Conservation (phyloP, 148 eudicot species). For the Silene latifolia region DNA sequence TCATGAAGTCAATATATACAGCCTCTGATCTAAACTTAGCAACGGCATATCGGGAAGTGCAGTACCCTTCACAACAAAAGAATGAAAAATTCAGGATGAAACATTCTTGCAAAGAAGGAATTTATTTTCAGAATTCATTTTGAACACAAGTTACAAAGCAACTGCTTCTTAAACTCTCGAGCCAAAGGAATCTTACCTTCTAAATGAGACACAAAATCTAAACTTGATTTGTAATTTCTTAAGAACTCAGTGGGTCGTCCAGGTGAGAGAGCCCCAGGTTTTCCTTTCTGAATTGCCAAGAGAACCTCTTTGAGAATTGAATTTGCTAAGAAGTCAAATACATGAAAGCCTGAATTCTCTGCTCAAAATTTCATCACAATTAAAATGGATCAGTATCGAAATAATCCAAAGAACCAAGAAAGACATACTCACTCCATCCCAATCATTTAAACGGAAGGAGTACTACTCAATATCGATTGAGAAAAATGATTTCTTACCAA, state of each 20-base stretch:
- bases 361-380: conserved; percentile 34
- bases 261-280: conserved; percentile 95
- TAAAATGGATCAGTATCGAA: conserved; percentile 10
- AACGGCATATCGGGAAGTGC: conserved; percentile 71
- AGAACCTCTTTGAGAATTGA: conserved; percentile 89
- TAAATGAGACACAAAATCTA: conserved; percentile 73
- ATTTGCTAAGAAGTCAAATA: conserved; percentile 90
- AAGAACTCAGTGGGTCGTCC: conserved; percentile 93
- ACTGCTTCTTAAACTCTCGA: background rate
- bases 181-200: conserved; percentile 54
- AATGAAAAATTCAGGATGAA: background rate
- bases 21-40: conserved; percentile 77
- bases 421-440: background rate
- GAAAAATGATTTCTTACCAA: background rate
- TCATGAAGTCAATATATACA: conserved; percentile 83
- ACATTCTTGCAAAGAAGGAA: conserved; percentile 2
- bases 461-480: background rate
- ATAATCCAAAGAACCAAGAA: background rate
- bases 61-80: conserved; percentile 60
- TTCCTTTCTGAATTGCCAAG: conserved; percentile 78
- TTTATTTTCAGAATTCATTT: background rate
- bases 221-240: conserved; percentile 82
- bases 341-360: conserved; percentile 98
- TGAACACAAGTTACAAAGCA: conserved; percentile 1
- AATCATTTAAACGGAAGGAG: too few species aligned